Base-by-base conservation (phyloP, 1,284 basidiomycete genomes). In the Salmacisia buchloeana region DNA sequence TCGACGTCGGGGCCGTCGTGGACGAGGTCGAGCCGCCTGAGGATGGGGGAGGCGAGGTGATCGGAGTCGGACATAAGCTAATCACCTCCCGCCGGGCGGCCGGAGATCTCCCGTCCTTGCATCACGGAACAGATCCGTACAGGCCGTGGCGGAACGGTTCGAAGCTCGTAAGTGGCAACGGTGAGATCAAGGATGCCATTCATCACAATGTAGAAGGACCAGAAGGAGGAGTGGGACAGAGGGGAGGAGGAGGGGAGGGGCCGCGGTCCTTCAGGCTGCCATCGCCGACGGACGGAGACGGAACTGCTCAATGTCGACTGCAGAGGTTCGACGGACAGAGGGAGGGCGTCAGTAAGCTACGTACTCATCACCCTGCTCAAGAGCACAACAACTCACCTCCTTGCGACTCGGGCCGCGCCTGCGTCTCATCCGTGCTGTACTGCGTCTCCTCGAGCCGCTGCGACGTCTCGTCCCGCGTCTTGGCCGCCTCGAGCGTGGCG, bases 351-450 rank as follows among this genome's bases (percentile, higher is more conserved):
- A 18, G 41, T 43, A 15, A 43, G 41, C 41, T 43, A 7, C 35
- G 35, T 15, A 38, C n/a, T 38, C 39, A 43, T 43, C 39, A 15
- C 15, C 39, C 39, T 5, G 6, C 39, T 15, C 39, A 15, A 49
- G 45, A 27, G 49, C 9, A 12, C 18, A 49, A 6, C 21, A 54
- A 54, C 49, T 54, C 49, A 54, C 49, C 49, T 33, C 49, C 27
- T 31, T 54, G 49, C 27, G 49, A 54, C 29, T 54, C 29, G 10
- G 27, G 15, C 15, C 27, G 49, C 18, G 46, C 46, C 34, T 54
- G 49, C 13, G 49, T 54, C 49, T 54, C 49, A 18, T 54, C 49
- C 13, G 25, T 33, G 49, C 49, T 54, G 49, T 54, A 54, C 29
- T 54, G 49, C n/a, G 49, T 54, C 49, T 54, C 49, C 27, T 54